Evolutionary conservation across 805 yeast genomes (phyloP), one percentile per base, ranked within the genome.

Genomic region (Saccharomycodes ludwigii): DNA sequence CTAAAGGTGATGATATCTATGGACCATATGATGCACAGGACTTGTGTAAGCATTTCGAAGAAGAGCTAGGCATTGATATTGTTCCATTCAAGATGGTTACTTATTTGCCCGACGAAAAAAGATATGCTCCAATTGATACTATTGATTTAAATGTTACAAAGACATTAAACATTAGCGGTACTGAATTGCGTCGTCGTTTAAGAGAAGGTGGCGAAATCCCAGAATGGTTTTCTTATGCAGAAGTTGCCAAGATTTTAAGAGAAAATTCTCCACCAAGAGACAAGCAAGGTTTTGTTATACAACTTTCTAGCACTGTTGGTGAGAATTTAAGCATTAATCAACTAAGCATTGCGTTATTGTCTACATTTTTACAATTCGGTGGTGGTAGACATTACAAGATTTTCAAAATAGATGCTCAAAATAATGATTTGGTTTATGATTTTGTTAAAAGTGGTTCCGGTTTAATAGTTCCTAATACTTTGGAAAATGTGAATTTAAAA

Each of bases 31-130:
- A 86, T 54, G 96, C 96, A 19, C 96, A 88, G 63, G 85, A 73
- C 21, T 65, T 88, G 35, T 94, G 86, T 40, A 84, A 76, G 38
- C 60, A 73, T 43, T 74, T 72, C 59, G 69, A 73, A 40, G 71
- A 67, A 40, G 96, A 86, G 61, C 68, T 86, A 40, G 82, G 73
- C 24, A 86, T 86, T 50, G 81, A 78, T 53, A 88, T 86, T 42
- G 95, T 88, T 29, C 96, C 96, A 36, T 86, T 86, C 67, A 77
- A 94, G 66, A 83, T 82, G 94, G 94, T 86, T 46, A 86, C 97
- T 12, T 86, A 86, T 58, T 66, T 86, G 49, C 96, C 96, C 18
- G 96, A 86, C 34, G 86, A 82, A 53, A 94, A 86, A 55, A 77
- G 93, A 60, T 86, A 86, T 52, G 86, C 94, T 35, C 96, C 96